Percentiles rank a stretch among this genome's conserved stretches.
Evolutionary conservation across 1,139 yeast genomes (phyloP).

Genomic region (Taphrina deformans): DNA sequence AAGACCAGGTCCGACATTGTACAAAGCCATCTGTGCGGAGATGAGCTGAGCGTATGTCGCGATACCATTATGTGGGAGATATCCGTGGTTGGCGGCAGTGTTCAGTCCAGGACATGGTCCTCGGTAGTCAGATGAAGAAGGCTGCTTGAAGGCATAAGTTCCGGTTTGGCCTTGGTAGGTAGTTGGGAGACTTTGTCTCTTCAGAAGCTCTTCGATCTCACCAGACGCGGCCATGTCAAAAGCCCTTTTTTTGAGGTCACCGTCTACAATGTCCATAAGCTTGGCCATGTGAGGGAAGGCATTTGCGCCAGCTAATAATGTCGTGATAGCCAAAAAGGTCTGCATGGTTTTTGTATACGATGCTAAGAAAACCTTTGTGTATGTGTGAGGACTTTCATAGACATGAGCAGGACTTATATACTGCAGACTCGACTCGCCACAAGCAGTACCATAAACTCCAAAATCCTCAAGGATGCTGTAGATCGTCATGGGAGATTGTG

Average conservation of each 20-base stretch:
- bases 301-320: slow-evolving; percentile 21
- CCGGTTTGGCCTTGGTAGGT: slow-evolving; percentile 25
- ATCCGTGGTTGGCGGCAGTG: slow-evolving; percentile 31
- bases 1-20: slow-evolving; percentile 26
- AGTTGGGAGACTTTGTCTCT: slow-evolving; percentile 1
- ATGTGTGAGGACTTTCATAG: background rate
- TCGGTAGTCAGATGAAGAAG: slow-evolving; percentile 20
- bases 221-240: slow-evolving; percentile 11
- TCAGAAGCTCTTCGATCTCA: slow-evolving; percentile 10
- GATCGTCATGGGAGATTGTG: too few relatives aligned
- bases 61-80: slow-evolving; percentile 29
- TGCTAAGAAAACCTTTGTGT: background rate
- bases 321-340: background rate
- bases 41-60: slow-evolving; percentile 21
- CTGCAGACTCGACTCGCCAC: background rate
- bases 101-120: slow-evolving; percentile 32
- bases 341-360: background rate
- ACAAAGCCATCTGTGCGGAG: slow-evolving; percentile 20
- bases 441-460: too few relatives aligned
- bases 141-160: slow-evolving; percentile 14
- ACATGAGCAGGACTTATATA: background rate
- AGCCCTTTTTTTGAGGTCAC: slow-evolving; percentile 9
- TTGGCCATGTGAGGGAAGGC: slow-evolving; percentile 32
- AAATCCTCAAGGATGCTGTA: too few relatives aligned
- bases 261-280: slow-evolving; percentile 6